A percentile compares a stretch with the other conserved stretches of the same genome.
Conservation (phyloP, 2,329 filamentous ascomycete species). For the Apiospora koreana region DNA sequence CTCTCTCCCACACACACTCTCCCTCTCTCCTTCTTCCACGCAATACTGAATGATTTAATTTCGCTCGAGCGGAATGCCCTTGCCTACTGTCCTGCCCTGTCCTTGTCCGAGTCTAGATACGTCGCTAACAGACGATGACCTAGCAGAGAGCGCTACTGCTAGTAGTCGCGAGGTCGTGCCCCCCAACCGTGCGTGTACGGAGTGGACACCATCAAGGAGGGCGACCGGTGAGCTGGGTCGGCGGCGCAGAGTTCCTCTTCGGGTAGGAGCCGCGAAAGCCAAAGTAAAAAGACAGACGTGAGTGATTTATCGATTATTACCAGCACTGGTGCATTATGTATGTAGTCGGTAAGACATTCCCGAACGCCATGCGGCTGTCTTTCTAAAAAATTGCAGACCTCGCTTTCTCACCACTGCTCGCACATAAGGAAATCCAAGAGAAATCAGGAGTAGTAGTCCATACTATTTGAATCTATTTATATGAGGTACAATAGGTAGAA, state of each 20-base stretch:
- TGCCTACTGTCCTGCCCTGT: no score
- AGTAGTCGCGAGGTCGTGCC: background rate
- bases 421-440: no score
- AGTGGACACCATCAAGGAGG: background rate
- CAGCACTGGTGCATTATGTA: background rate
- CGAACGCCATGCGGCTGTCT: background rate
- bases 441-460: no score
- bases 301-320: background rate
- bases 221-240: constrained; percentile 8
- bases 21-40: background rate
- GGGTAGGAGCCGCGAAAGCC: background rate
- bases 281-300: background rate
- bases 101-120: background rate
- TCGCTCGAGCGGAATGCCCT: background rate
- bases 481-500: no score
- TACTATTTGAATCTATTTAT: no score
- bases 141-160: background rate
- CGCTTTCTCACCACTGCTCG: no score
- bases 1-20: no score
- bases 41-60: background rate
- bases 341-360: background rate
- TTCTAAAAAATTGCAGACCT: no score
- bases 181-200: background rate
- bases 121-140: background rate
- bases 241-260: background rate